Percentiles rank a stretch among this genome's conserved stretches.
These are phyloP conservation scores for Iberis pinnata DNA, from an alignment of 345 rosid species.

Conservation along the genomic window DNA sequence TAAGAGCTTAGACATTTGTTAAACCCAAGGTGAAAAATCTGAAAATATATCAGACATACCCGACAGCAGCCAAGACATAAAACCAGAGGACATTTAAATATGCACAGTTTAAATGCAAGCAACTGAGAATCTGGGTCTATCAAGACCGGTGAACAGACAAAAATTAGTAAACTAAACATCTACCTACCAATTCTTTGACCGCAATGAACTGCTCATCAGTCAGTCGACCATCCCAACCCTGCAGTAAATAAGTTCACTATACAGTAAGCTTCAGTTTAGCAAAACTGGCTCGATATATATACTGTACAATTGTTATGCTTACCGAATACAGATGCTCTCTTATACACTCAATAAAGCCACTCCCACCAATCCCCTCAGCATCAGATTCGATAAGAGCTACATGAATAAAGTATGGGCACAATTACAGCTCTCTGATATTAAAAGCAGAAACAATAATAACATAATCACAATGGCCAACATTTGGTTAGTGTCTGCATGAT, in stretches of 20 bases:
- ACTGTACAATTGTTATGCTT: constrained; percentile 27
- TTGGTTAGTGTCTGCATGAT: constrained; percentile 11
- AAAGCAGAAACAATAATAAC: constrained; percentile 7
- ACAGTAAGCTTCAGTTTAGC: constrained; percentile 30
- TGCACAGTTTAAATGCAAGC: constrained; percentile 8
- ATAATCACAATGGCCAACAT: constrained; percentile 4
- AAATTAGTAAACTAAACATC: background rate
- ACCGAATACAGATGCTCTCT: constrained; percentile 93
- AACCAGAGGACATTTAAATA: constrained; percentile 10
- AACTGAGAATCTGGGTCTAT: constrained; percentile 13
- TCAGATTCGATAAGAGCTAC: constrained; percentile 98
- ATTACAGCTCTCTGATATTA: constrained; percentile 15
- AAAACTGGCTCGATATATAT: constrained; percentile 16
- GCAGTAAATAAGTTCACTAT: constrained; percentile 32
- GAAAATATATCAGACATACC: background rate
- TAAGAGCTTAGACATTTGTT: background rate
- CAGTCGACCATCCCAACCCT: constrained; percentile 88
- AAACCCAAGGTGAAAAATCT: background rate
- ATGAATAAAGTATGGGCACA: constrained; percentile 26
- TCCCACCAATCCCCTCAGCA: constrained; percentile 99
- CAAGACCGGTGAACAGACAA: constrained; percentile 3
- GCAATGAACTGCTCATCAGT: constrained; percentile 96
- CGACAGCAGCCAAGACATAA: constrained; percentile 6
- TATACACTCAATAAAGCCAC: constrained; percentile 96
- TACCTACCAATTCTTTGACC: constrained; percentile 89